Base-by-base conservation (phyloP, 2,329 filamentous ascomycete species). In the Metarhizium anisopliae region DNA sequence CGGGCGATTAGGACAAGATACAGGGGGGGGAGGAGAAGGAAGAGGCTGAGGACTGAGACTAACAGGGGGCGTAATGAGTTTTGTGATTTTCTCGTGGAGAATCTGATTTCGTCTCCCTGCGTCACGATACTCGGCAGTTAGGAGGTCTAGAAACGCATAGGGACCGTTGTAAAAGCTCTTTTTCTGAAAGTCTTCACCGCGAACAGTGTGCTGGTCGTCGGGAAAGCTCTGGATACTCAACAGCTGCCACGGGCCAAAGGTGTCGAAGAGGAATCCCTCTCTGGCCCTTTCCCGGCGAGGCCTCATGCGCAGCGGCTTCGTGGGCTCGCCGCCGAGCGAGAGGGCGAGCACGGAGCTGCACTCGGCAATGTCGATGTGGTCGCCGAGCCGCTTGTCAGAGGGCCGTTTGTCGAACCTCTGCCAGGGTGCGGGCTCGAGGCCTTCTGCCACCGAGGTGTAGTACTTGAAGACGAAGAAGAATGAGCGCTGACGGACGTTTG, bases 401-500 rank as follows among this genome's bases (percentile, higher is more conserved):
- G 73, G 66, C n/a, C 72, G 67, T 47, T 72, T 74, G 60, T 84
- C 81, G 42, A 77, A 77, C 20, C 73, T 69, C 62, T 86, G 83
- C 82, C 82, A 86, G 6, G 78, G 72, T 62, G 82, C 79, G 0
- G 83, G 82, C 36, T 74, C 72, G 45, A 82, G 76, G 4, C 75
- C 77, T 4, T 79, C 73, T 2, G 76, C 78, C 13, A 85, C 76
- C 6, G 84, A 73, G 5, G 82, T 85, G 62, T 83, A 85, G 64
- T 85, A 86, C 60, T 85, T 84, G 64, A 86, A 84, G 47, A 76
- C 79, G 64, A 86, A 85, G 60, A 84, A 77, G 64, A 85, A 84
- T 7, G 77, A 79, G 6, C 78, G 72, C 60, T 81, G 81, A 13
- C 76, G 77, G 7, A 78, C 69, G 4, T 69, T 63, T 72, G 66